Evolutionary conservation across 768 basidiomycete species (phyloP), one percentile per base, ranked within the genome.

Genomic region (Cubamyces lactineus): DNA sequence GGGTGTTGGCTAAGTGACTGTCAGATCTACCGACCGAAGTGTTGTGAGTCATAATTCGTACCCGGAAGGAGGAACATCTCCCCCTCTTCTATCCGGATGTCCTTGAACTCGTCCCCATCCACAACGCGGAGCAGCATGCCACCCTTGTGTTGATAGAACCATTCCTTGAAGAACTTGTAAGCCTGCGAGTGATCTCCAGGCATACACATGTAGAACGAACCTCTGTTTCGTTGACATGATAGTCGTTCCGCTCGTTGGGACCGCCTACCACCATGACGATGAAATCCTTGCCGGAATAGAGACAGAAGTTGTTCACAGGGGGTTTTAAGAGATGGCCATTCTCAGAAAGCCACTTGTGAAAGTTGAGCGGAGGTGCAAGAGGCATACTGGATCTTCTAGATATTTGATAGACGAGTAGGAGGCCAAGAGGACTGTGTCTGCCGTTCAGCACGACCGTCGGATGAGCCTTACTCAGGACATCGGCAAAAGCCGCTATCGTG

Each of bases 111-210:
- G 11, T 84, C 86, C 7, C 85, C 91, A 51, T 94, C 92, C 16
- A 97, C 88, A 0, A 92, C 88, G 62, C 91, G 87, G 21, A 99
- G 80, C 2, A 93, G 78, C 95, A 98, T 98, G 2, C 83, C 86
- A 2, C 96, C 96, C 73, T 95, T 94, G 79, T 96, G 82, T 72
- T 99, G 96, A 75, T 95, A 98, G 75, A 98, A 98, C 96, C 95
- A 98, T 76, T 98, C 96, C 90, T 94, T 51, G 11, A 9, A 34
- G 34, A 11, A 34, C 11, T 1, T 34, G 34, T 34, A 1, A 34
- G 34, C 34, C 34, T 11, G 9, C 5, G 34, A 34, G 1, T 1
- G 9, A 4, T 7, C 9, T 11, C 34, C 11, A 11, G 9, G 34
- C 1, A 34, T 7, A 1, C 9, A 1, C 5, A 34, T 1, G 5